Base-by-base conservation (phyloP, 176 grass and related monocot species). In the Phyllostachys edulis region DNA sequence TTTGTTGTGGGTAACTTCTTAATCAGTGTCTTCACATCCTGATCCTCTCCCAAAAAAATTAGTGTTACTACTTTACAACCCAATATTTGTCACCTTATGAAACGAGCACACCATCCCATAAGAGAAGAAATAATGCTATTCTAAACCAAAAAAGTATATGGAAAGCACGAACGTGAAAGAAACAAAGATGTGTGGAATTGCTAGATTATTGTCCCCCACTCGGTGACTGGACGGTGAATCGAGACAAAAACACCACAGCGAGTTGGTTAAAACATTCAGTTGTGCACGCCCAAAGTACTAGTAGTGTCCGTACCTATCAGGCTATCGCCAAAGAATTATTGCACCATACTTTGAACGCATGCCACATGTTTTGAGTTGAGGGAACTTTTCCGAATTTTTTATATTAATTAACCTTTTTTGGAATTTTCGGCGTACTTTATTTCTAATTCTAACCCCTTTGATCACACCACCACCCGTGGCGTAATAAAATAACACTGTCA, bases 301-400 rank as follows among this genome's bases (percentile, higher is more conserved):
- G 52, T 23, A 74, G 65, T 81, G 82, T n/a, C 39, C 37, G 23
- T 65, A 66, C 3, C 73, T 67, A 86, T 73, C 79, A 72, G 38
- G 38, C 29, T 34, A 34, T 34, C 2, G 32, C 32, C 1, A 9
- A 60, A 2, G 7, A 46, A 47, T 72, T 71, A 78, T 65, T 75
- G 73, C 38, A 26, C 15, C 44, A 24, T 50, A 57, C 59, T 75
- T 32, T 73, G 11, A 62, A 75, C 44, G 49, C 79, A 39, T 40
- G 63, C 42, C 80, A 72, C 80, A 54, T 44, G 61, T 63, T 79
- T 56, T 40, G 26, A 32, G 70, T 15, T 20, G 38, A 45, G 59
- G 14, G 27, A 66, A 51, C 49, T 73, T n/a, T n/a, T n/a, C n/a
- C n/a, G n/a, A n/a, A n/a, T n/a, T n/a, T n/a, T n/a, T n/a, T n/a